Conservation (phyloP, 768 basidiomycete species). For the Mycena sanguinolenta region DNA sequence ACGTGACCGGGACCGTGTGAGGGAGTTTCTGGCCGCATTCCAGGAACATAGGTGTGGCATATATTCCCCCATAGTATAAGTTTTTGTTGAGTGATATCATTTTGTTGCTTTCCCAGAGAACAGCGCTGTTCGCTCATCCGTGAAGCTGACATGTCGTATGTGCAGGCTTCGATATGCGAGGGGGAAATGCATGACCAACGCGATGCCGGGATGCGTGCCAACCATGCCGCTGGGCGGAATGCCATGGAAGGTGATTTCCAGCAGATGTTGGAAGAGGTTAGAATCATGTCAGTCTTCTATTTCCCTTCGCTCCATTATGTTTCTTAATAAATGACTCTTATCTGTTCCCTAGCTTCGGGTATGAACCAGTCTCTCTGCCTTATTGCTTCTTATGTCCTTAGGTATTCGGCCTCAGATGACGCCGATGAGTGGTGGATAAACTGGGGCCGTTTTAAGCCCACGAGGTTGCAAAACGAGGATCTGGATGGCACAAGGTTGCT, state of each 20-base stretch:
- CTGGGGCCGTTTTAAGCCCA: no score
- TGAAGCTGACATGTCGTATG: neutral
- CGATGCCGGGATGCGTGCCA: neutral
- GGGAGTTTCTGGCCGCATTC: constrained; percentile 27
- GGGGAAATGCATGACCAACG: constrained; percentile 12
- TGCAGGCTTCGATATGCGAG: constrained; percentile 11
- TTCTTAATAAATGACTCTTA: no score
- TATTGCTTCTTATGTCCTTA: no score
- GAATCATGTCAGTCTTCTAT: neutral
- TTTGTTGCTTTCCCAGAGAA: neutral
- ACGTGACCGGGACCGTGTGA: constrained; percentile 1
- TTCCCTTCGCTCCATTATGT: neutral
- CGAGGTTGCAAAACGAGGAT: no score
- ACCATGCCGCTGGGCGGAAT: neutral
- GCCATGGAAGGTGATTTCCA: neutral
- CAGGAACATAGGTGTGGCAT: constrained; percentile 30
- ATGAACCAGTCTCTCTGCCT: no score
- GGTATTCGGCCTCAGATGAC: no score
- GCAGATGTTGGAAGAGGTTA: neutral
- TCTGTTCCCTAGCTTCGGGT: neutral
- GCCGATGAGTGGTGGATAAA: no score
- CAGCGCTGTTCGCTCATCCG: constrained; percentile 12
- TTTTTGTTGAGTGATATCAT: no score
- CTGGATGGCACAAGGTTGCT: no score
- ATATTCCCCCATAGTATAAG: no score